Conservation (phyloP, 192 early-diverging fungal species). For the Spizellomyces sp. region DNA sequence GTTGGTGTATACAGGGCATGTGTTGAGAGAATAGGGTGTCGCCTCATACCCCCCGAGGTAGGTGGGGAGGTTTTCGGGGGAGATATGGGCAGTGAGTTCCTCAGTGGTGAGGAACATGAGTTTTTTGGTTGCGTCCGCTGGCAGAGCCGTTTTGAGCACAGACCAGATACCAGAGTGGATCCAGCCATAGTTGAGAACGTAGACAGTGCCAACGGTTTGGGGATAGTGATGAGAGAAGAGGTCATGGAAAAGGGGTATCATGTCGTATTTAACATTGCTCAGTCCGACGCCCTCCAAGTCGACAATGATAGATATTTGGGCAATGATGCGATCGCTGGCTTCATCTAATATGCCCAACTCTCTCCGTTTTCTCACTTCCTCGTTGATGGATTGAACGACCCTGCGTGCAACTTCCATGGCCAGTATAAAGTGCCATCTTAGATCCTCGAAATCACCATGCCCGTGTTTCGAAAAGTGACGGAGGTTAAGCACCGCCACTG, state of each 20-base stretch:
- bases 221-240: constrained; percentile 50
- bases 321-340: constrained; percentile 14
- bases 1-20: constrained; percentile 11
- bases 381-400: constrained; percentile 23
- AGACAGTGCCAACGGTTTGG: constrained; percentile 47
- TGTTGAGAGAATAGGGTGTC: constrained; percentile 8
- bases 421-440: constrained; percentile 24
- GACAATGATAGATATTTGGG: constrained; percentile 43
- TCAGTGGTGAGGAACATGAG: constrained; percentile 43
- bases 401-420: constrained; percentile 31
- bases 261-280: constrained; percentile 45
- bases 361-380: constrained; percentile 24
- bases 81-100: constrained; percentile 39
- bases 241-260: constrained; percentile 48
- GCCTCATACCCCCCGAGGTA: constrained; percentile 19
- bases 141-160: constrained; percentile 41
- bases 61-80: constrained; percentile 20
- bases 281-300: constrained; percentile 52
- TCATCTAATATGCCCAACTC: constrained; percentile 16
- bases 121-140: constrained; percentile 45
- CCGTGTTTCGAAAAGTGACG: constrained; percentile 19
- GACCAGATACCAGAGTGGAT: constrained; percentile 57
- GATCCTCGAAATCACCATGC: constrained; percentile 16
- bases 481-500: constrained; percentile 37
- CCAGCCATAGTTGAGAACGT: constrained; percentile 62